These are phyloP conservation scores for Cercophora samala DNA, from an alignment of 495 filamentous ascomycete genomes.

Conservation along the genomic window DNA sequence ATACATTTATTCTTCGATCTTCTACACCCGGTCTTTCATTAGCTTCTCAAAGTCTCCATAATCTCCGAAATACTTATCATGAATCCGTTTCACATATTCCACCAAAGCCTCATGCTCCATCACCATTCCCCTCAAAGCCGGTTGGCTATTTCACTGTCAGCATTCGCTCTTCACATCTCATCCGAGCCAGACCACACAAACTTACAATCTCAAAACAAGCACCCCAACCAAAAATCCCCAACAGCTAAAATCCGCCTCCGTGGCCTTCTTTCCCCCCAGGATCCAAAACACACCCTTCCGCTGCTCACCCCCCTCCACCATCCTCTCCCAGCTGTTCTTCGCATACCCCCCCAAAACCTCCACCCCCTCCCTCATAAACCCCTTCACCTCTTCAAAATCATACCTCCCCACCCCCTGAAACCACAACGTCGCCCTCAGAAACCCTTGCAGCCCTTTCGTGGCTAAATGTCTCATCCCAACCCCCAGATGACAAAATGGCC, in stretches of 20 bases:
- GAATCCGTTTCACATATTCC: not conserved
- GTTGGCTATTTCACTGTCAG: too few species aligned
- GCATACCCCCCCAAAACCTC: conserved; percentile 37
- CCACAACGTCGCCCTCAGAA: conserved; percentile 39
- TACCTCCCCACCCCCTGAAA: conserved; percentile 52
- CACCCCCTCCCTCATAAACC: conserved; percentile 45
- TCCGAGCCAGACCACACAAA: not conserved
- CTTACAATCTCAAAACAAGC: conserved; percentile 31
- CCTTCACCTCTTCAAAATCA: conserved; percentile 40
- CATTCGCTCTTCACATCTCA: not conserved
- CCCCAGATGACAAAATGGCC: not conserved
- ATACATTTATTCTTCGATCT: too few species aligned
- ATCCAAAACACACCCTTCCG: conserved; percentile 48
- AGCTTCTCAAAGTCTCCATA: not conserved
- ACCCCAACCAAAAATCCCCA: conserved; percentile 47
- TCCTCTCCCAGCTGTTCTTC: conserved; percentile 26
- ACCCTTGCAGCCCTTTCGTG: conserved; percentile 47
- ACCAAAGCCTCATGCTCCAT: not conserved
- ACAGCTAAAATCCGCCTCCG: conserved; percentile 52
- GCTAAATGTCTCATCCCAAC: conserved; percentile 46
- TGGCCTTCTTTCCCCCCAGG: conserved; percentile 47
- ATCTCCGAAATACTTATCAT: not conserved
- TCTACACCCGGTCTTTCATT: not conserved
- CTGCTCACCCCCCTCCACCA: conserved; percentile 11
- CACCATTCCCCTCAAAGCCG: too few species aligned